These are phyloP conservation scores for Tephrocybe sp. DNA, from an alignment of 768 basidiomycete genomes.

Conservation along the genomic window DNA sequence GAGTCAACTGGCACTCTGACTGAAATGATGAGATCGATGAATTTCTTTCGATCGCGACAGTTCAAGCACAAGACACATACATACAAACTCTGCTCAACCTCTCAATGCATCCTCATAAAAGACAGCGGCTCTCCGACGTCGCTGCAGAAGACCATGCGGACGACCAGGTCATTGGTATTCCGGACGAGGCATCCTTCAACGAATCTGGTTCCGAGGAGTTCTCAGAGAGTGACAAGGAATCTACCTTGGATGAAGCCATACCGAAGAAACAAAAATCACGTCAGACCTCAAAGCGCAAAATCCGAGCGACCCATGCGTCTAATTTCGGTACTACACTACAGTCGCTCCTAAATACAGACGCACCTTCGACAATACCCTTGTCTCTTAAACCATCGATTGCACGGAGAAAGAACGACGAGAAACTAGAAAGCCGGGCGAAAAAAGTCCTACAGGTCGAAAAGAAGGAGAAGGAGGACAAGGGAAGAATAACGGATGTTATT, in stretches of 20 bases:
- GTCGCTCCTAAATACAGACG: conserved; percentile 67
- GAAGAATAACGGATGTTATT: conserved; percentile 67
- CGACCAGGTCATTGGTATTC: conserved; percentile 14
- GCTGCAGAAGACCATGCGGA: conserved; percentile 11
- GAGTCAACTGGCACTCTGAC: too few relatives aligned
- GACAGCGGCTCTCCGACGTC: conserved; percentile 42
- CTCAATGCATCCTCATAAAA: conserved; percentile 55
- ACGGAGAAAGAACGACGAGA: conserved; percentile 72
- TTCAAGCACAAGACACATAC: neutral
- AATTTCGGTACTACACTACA: conserved; percentile 77
- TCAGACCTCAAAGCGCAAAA: conserved; percentile 82
- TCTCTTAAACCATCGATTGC: conserved; percentile 78
- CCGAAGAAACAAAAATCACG: conserved; percentile 64
- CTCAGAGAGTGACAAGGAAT: conserved; percentile 24
- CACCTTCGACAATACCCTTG: conserved; percentile 69
- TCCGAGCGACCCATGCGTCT: conserved; percentile 72
- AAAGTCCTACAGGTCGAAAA: conserved; percentile 70
- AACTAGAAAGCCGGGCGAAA: conserved; percentile 69
- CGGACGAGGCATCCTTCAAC: conserved; percentile 16
- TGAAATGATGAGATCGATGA: neutral
- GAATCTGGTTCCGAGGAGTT: conserved; percentile 14
- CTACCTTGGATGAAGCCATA: conserved; percentile 62
- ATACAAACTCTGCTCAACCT: conserved; percentile 6
- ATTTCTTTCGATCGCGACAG: conserved; percentile 7
- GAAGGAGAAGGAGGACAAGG: conserved; percentile 73